Conservation (phyloP, 768 basidiomycete genomes). For the Lyophyllum shimeji region DNA sequence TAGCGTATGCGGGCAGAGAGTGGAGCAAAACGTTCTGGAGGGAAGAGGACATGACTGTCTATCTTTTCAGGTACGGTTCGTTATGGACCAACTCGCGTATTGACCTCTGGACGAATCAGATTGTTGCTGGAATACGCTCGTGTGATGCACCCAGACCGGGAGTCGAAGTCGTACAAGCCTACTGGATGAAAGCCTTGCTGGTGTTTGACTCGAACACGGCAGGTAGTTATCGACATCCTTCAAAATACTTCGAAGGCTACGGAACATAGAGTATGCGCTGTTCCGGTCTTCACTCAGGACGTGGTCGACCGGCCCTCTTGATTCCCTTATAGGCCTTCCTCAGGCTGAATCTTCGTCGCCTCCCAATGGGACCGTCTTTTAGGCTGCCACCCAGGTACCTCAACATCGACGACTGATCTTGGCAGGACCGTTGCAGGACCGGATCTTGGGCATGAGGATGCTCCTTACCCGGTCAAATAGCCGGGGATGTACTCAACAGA, state of each 20-base stretch:
- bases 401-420: background rate
- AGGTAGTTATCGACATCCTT: too few relatives aligned
- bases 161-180: constrained; percentile 33
- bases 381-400: background rate
- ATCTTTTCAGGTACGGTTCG: constrained; percentile 45
- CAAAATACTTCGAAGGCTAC: too few relatives aligned
- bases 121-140: constrained; percentile 51
- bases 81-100: background rate
- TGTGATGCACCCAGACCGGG: constrained; percentile 42
- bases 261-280: too few relatives aligned
- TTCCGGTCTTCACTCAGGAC: background rate
- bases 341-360: background rate
- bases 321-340: background rate
- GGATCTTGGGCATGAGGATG: too few relatives aligned
- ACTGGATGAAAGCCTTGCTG: background rate
- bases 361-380: background rate
- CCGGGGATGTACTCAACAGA: too few relatives aligned
- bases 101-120: constrained; percentile 20
- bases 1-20: constrained; percentile 47
- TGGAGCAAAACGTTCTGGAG: constrained; percentile 57
- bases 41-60: constrained; percentile 51
- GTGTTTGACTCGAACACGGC: too few relatives aligned
- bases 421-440: too few relatives aligned
- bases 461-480: too few relatives aligned
- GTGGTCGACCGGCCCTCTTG: background rate